Evolutionary conservation across 345 rosid genomes (phyloP), one percentile per base, ranked within the genome.

Genomic region (Brassica juncea): DNA sequence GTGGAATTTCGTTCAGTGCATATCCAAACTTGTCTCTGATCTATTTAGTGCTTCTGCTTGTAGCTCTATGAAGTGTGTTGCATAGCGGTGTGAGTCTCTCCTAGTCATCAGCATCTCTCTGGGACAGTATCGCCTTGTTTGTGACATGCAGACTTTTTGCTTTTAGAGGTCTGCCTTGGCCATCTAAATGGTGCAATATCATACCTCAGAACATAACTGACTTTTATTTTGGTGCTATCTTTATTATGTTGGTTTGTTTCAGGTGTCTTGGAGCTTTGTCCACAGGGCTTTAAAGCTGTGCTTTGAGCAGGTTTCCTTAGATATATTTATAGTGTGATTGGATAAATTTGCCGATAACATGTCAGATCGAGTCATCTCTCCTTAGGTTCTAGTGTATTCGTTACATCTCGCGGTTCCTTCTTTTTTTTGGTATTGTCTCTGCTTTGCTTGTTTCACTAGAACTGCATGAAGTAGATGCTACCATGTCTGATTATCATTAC

Each of bases 101-200:
- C 49, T 52, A 52, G 44, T 52, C 21, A 52, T 77, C 21, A 52
- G 71, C 71, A 59, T 47, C 28, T 57, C 73, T 73, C 65, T 67
- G 74, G 78, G 84, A 82, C 86, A 85, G 28, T 76, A 80, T 89
- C 66, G 82, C 78, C 70, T 73, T 68, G 75, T 80, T 27, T 78
- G 75, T 86, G 86, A 81, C 76, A 75, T 76, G 66, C 67, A 80
- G 72, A 68, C 75, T 77, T 86, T 84, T 58, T 78, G 81, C 85
- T 82, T 85, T 77, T 77, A 84, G 82, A 70, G 85, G 77, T 87
- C 77, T 72, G 23, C 77, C 68, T 60, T 79, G 68, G 54, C 37
- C 62, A 59, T 79, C 57, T 73, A 21, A 81, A 61, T 80, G 83
- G 79, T 82, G 72, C 73, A 72, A 79, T 72, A 59, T 71, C 79